Conservation (phyloP, 2,329 filamentous ascomycete species). For the Passalora sequoiae region DNA sequence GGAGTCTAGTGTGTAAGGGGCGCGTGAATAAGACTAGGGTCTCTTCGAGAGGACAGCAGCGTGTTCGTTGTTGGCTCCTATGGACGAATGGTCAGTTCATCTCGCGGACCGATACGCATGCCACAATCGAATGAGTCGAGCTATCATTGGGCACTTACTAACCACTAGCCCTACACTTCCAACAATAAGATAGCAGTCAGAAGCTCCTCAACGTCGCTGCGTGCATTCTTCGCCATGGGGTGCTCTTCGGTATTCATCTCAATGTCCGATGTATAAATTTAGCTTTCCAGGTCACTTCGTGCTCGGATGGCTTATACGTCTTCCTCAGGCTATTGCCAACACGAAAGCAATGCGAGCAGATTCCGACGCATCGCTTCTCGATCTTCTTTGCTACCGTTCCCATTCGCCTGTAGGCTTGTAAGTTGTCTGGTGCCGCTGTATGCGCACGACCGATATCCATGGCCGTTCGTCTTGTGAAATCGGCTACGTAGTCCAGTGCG, state of each 20-base stretch:
- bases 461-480: no score
- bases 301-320: not conserved
- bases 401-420: no score
- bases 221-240: not conserved
- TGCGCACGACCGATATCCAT: no score
- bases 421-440: no score
- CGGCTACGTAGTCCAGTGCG: no score
- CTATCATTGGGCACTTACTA: not conserved
- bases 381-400: not conserved
- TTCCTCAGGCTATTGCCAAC: not conserved
- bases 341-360: not conserved
- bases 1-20: no score
- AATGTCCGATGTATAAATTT: not conserved
- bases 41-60: no score
- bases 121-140: not conserved
- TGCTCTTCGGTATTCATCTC: no score
- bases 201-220: not conserved
- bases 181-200: not conserved
- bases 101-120: no score
- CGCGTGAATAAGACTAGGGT: no score
- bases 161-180: not conserved
- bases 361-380: not conserved
- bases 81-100: no score
- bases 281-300: not conserved
- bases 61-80: no score